Evolutionary conservation across 108 stramenopile genomes (phyloP), one percentile per base, ranked within the genome.

Genomic region (Schizochytrium sp.): DNA sequence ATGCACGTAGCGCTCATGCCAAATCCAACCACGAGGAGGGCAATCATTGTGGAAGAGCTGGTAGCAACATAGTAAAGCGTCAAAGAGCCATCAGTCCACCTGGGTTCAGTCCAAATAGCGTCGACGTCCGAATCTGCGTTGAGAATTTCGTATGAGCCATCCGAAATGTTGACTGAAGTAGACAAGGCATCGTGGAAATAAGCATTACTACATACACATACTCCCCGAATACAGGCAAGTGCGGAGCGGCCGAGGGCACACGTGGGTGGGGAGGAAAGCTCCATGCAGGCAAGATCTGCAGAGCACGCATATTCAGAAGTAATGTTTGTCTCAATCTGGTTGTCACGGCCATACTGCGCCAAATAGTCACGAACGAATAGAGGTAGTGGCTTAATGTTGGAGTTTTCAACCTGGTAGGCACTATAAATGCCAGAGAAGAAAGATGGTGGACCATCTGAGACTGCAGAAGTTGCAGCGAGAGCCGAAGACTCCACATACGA

Each of bases 121-220:
- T 49, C 76, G 28, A n/a, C 53, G 5, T 10, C 47, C 15, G 47
- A 1, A 0, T 10, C 45, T 8, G 12, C 47, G 8, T 10, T 46
- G 0, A 10, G n/a, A 10, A 38, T 17, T 0, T 38, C 53, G 28
- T 10, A 56, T n/a, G 40, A 83, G 2, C 45, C 53, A 28, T 40
- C 76, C 8, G 1, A 38, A 12, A 28, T 38, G 47, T 83, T 55
- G 17, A 55, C 76, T 10, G 76, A 47, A 56, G 53, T n/a, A 0
- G 76, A 55, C 10, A 83, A n/a, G 13, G 76, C 76, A 53, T 83
- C 76, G 47, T 83, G 76, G 55, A 55, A 83, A 28, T 19, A 83
- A 2, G 53, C 47, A 53, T 49, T 55, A n/a, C 50, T 49, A 28
- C 76, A 83, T 0, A 83, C 53, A 53, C 76, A 83, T 1, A 15